Percentiles rank a stretch among this genome's conserved stretches.
Conservation (phyloP, 306 rosid genomes). For the Rosa multiflora region DNA sequence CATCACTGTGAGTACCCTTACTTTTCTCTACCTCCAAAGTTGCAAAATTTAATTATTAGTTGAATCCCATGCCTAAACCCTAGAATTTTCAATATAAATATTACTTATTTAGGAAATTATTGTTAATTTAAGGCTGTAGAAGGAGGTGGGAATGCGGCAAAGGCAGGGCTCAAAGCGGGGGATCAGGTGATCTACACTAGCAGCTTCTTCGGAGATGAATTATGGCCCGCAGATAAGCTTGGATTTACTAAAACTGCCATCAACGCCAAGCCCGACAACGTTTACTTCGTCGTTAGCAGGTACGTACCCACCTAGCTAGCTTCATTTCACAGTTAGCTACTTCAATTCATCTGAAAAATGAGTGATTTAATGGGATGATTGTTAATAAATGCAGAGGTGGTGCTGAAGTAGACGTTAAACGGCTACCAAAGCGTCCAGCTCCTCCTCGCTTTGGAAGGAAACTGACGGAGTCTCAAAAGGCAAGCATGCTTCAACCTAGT, state of each 20-base stretch:
- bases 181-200: conserved; percentile 95
- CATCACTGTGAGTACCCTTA: conserved; percentile 57
- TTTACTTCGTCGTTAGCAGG: conserved; percentile 98
- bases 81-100: not conserved
- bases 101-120: not conserved
- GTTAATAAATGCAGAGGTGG: conserved; percentile 65
- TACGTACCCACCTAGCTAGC: conserved; percentile 18
- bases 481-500: conserved; percentile 25
- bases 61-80: too few relatives aligned
- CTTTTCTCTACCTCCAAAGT: not conserved
- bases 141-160: conserved; percentile 97
- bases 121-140: conserved; percentile 61
- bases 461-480: conserved; percentile 84
- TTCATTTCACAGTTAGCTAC: too few relatives aligned
- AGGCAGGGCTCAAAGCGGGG: conserved; percentile 82
- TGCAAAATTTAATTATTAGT: not conserved
- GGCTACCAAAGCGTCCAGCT: conserved; percentile 81
- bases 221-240: conserved; percentile 99
- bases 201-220: conserved; percentile 98
- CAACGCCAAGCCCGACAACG: conserved; percentile 92
- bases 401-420: conserved; percentile 79
- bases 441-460: conserved; percentile 93
- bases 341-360: not conserved
- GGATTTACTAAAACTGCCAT: conserved; percentile 97
- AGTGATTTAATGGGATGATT: not conserved